phyloP scores from a whole-genome alignment of 192 early-diverging fungal species.

The Coemansia sp. region DNA sequence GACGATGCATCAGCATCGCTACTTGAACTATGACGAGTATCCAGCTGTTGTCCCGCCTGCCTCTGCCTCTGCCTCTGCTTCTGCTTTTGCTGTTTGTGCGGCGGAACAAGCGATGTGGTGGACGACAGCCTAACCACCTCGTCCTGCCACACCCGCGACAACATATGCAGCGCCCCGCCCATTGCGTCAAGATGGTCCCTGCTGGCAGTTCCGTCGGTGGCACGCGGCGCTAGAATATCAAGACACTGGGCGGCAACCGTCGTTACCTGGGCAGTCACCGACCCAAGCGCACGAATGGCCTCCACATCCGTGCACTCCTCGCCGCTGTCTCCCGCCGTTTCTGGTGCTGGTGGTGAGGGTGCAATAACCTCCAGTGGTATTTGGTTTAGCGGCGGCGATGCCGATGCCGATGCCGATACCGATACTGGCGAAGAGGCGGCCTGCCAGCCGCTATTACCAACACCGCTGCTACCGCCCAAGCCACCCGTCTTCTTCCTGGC shows the following conservation, averaged over 20 bases:
- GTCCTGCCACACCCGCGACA: constrained; percentile 47
- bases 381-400: not conserved
- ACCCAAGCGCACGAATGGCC: constrained; percentile 23
- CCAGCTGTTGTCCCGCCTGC: no score
- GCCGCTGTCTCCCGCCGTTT: not conserved
- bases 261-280: constrained; percentile 38
- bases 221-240: constrained; percentile 16
- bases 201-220: not conserved
- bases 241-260: constrained; percentile 45
- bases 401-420: not conserved
- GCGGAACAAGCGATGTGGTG: not conserved
- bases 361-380: not conserved
- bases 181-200: constrained; percentile 1
- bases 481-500: not conserved
- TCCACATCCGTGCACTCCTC: constrained; percentile 19
- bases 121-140: constrained; percentile 25
- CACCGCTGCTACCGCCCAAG: not conserved
- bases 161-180: constrained; percentile 22
- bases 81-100: not conserved
- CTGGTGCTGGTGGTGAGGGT: no score
- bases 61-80: no score
- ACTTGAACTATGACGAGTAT: not conserved
- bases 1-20: not conserved
- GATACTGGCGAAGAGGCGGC: no score
- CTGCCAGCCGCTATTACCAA: no score